These are phyloP conservation scores for Proliferodiscus dingleyae DNA, from an alignment of 2,329 filamentous ascomycete species.

Conservation along the genomic window DNA sequence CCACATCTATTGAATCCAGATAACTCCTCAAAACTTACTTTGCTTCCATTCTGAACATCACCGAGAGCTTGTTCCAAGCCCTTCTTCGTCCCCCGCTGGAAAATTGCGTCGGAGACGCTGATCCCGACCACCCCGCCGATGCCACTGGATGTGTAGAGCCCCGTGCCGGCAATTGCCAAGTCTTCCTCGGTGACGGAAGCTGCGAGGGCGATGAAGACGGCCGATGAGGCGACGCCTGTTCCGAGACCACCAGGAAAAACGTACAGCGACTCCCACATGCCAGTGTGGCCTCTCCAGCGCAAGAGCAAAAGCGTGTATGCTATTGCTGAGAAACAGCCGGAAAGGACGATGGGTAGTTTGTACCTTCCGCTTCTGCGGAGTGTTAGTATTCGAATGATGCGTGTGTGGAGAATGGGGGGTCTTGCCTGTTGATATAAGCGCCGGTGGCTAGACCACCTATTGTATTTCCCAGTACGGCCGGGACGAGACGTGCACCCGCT, in stretches of 20 bases:
- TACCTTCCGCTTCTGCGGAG: conserved; percentile 48
- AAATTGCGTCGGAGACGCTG: conserved; percentile 10
- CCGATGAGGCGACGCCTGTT: conserved; percentile 40
- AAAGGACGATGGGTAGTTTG: conserved; percentile 47
- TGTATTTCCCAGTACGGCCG: conserved; percentile 62
- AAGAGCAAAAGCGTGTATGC: conserved; percentile 48
- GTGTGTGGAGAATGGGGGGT: background rate
- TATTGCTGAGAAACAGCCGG: conserved; percentile 43
- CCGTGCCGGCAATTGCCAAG: conserved; percentile 44
- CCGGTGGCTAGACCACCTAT: conserved; percentile 57
- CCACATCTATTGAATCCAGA: background rate
- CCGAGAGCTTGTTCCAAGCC: background rate
- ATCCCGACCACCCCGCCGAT: conserved; percentile 14
- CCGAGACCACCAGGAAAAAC: conserved; percentile 52
- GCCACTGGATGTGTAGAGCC: conserved; percentile 37
- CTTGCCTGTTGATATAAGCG: conserved; percentile 27
- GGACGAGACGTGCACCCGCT: conserved; percentile 57
- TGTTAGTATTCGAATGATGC: background rate
- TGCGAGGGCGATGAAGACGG: conserved; percentile 45
- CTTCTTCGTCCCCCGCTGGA: conserved; percentile 3
- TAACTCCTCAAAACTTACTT: conserved; percentile 4
- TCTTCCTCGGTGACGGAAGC: conserved; percentile 40
- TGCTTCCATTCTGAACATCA: conserved; percentile 2
- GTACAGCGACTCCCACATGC: conserved; percentile 50
- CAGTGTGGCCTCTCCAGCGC: conserved; percentile 55